Evolutionary conservation across 257 asterid species (phyloP).

Genomic region (Cinchona pubescens): DNA sequence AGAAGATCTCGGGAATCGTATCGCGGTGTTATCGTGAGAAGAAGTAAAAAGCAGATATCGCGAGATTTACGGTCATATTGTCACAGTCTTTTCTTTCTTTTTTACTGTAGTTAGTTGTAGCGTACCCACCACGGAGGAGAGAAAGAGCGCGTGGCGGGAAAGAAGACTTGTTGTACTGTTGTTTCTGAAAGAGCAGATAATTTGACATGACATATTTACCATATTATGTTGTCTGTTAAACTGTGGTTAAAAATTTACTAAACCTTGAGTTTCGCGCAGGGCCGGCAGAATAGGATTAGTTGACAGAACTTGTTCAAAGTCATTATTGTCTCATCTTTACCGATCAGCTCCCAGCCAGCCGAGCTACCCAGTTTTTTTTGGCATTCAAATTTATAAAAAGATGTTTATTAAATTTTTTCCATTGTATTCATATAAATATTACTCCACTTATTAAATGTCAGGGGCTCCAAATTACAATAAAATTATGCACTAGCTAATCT

Average conservation of each 20-base stretch:
- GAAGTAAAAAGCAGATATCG: constrained; percentile 5
- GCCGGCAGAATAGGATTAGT: constrained; percentile 6
- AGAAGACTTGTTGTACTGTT: not conserved
- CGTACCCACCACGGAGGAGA: too few relatives aligned
- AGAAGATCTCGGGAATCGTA: constrained; percentile 11
- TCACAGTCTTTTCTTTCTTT: not conserved
- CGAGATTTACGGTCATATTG: constrained; percentile 6
- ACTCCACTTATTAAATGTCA: too few relatives aligned
- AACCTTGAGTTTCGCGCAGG: constrained; percentile 4
- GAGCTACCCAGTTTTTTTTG: too few relatives aligned
- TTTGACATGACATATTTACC: constrained; percentile 9
- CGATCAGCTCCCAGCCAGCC: too few relatives aligned
- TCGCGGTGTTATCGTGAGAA: constrained; percentile 6
- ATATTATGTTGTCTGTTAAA: constrained; percentile 3
- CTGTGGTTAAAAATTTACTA: not conserved
- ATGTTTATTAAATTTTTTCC: too few relatives aligned
- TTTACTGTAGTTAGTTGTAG: not conserved
- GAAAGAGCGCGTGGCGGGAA: not conserved
- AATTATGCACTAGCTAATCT: too few relatives aligned
- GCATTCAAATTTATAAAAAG: too few relatives aligned
- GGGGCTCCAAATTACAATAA: too few relatives aligned
- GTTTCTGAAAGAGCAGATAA: constrained; percentile 1
- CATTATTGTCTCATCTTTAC: too few relatives aligned
- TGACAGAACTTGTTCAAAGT: not conserved
- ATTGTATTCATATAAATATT: too few relatives aligned